A percentile compares a stretch with the other conserved stretches of the same genome.
phyloP scores from a whole-genome alignment of 75 land plant species.

The Picea glauca region DNA sequence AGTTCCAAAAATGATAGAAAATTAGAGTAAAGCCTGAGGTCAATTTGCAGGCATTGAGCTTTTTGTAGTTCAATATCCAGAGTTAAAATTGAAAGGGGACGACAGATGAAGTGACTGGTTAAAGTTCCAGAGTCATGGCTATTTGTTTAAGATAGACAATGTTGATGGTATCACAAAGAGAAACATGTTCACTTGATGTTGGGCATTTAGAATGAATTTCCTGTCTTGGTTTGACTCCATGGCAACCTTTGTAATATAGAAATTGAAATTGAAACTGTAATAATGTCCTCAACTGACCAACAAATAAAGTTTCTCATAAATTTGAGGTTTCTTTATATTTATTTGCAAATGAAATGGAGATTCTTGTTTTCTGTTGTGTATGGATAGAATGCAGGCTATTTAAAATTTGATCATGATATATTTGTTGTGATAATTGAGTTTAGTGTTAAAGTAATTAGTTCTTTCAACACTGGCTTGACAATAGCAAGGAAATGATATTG shows the following conservation, averaged over 20 bases:
- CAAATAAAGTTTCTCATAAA: background rate
- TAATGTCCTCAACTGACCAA: no score
- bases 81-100: background rate
- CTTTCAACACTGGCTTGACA: background rate
- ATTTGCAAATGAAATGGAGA: background rate
- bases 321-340: background rate
- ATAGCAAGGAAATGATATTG: background rate
- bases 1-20: background rate
- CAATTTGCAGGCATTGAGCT: background rate
- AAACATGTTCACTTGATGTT: background rate
- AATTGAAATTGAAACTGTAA: no score
- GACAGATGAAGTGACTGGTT: background rate
- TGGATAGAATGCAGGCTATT: background rate
- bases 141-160: background rate
- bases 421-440: background rate
- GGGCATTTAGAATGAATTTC: background rate
- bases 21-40: background rate
- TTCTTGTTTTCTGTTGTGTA: background rate
- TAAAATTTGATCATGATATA: conserved; percentile 1
- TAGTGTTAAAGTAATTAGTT: background rate
- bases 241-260: background rate
- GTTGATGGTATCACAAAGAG: background rate
- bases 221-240: background rate
- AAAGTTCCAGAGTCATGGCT: background rate
- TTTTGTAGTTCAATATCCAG: background rate